Evolutionary conservation across 2,329 filamentous ascomycete genomes (phyloP).

Genomic region (Akanthomyces uredinophilus): DNA sequence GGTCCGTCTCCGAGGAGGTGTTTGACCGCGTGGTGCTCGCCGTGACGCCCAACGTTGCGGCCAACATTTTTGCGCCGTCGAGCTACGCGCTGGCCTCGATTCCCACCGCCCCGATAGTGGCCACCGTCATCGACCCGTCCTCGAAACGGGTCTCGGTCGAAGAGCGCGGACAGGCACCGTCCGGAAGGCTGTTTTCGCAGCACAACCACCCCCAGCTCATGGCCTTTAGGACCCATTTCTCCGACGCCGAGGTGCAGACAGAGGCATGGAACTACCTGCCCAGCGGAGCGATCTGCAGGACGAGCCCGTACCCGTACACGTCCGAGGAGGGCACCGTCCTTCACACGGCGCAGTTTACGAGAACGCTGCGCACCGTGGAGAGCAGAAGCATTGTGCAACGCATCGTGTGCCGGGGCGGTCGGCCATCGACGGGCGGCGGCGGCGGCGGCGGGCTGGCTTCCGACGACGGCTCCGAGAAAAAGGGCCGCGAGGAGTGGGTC

Average conservation of each 20-base stretch:
- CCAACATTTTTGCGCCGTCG: constrained; percentile 41
- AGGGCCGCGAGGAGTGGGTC: constrained; percentile 33
- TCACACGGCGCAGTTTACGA: constrained; percentile 44
- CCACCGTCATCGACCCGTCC: constrained; percentile 34
- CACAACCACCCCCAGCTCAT: constrained; percentile 26
- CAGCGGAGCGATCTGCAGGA: constrained; percentile 48
- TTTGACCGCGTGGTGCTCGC: constrained; percentile 52
- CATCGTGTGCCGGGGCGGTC: constrained; percentile 32
- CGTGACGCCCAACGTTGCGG: constrained; percentile 49
- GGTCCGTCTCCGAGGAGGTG: constrained; percentile 23
- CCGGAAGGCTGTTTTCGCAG: constrained; percentile 12
- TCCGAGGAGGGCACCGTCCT: constrained; percentile 35
- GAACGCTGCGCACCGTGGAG: constrained; percentile 45
- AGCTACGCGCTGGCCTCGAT: constrained; percentile 34
- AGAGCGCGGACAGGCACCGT: not conserved
- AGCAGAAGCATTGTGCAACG: constrained; percentile 43
- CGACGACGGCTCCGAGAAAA: not conserved
- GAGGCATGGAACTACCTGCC: constrained; percentile 49
- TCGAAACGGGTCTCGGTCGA: not conserved
- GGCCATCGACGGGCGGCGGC: not conserved
- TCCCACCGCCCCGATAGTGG: constrained; percentile 44
- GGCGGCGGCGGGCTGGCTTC: not conserved
- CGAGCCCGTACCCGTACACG: constrained; percentile 37
- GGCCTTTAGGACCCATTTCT: constrained; percentile 32
- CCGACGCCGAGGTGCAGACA: constrained; percentile 29